These are phyloP conservation scores for Amauroascus verrucosus DNA, from an alignment of 2,329 filamentous ascomycete genomes.

Conservation along the genomic window DNA sequence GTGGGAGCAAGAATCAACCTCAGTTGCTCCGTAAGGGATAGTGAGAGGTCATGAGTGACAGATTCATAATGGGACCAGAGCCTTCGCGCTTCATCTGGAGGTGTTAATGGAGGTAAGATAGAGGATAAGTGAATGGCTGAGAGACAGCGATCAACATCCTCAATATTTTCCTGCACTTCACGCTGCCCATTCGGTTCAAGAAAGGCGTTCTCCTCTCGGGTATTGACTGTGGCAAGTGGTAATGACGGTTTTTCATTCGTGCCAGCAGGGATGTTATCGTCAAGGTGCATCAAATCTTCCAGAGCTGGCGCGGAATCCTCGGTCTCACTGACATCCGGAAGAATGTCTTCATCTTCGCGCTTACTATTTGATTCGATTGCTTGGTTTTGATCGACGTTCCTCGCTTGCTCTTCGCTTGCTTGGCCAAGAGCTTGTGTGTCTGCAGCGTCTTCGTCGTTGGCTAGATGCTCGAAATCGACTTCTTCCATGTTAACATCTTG, in stretches of 20 bases:
- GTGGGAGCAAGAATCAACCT: constrained; percentile 92
- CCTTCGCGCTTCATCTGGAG: constrained; percentile 52
- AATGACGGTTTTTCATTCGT: constrained; percentile 27
- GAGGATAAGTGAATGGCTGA: constrained; percentile 61
- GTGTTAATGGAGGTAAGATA: constrained; percentile 36
- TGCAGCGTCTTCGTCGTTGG: constrained; percentile 68
- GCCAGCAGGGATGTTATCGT: constrained; percentile 25
- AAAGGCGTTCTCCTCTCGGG: constrained; percentile 25
- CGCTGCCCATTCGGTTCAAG: constrained; percentile 28
- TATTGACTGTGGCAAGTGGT: constrained; percentile 22
- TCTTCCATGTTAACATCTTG: constrained; percentile 61
- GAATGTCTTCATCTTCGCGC: constrained; percentile 45
- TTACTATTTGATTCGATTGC: constrained; percentile 61
- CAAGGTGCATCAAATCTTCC: constrained; percentile 38
- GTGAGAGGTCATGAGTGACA: constrained; percentile 72
- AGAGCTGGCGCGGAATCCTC: constrained; percentile 37
- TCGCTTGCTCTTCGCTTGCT: constrained; percentile 76
- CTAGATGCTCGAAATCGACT: constrained; percentile 87
- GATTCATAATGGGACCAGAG: constrained; percentile 81
- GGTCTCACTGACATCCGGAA: constrained; percentile 45
- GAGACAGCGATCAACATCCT: constrained; percentile 47
- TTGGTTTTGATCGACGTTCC: constrained; percentile 77
- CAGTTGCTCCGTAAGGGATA: constrained; percentile 85
- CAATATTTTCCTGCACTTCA: constrained; percentile 37
- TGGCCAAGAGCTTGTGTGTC: constrained; percentile 87